These are phyloP conservation scores for Beauveria bassiana DNA, from an alignment of 2,329 filamentous ascomycete species.

Conservation along the genomic window DNA sequence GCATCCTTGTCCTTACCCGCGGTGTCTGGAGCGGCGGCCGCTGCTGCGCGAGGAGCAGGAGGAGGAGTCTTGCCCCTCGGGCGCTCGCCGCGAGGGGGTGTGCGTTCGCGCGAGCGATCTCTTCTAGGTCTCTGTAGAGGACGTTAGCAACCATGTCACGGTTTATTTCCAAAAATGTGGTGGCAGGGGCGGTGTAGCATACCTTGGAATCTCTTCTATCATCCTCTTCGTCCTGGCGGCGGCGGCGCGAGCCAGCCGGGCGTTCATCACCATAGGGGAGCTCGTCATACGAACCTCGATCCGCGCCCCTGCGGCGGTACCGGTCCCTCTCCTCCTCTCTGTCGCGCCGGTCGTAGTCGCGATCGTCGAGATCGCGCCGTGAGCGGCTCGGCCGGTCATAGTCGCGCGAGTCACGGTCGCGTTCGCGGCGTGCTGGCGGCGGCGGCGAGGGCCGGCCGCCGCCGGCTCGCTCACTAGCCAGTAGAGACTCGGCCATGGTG, in stretches of 20 bases:
- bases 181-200: constrained; percentile 18
- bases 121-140: constrained; percentile 46
- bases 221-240: constrained; percentile 71
- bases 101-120: constrained; percentile 53
- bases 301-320: constrained; percentile 73
- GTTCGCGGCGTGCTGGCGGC: constrained; percentile 32
- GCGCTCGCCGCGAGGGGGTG: constrained; percentile 48
- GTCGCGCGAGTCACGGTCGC: constrained; percentile 32
- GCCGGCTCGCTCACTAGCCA: constrained; percentile 27
- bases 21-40: constrained; percentile 16
- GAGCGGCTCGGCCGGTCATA: constrained; percentile 44
- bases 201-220: constrained; percentile 65
- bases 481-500: constrained; percentile 56
- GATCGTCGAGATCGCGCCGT: constrained; percentile 50
- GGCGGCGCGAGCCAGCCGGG: constrained; percentile 59
- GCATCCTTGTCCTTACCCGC: constrained; percentile 24
- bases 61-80: constrained; percentile 51
- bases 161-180: too few species aligned
- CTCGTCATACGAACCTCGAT: constrained; percentile 73
- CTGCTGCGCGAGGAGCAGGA: constrained; percentile 1
- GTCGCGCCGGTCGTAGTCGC: constrained; percentile 74
- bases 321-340: constrained; percentile 87
- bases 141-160: constrained; percentile 20
- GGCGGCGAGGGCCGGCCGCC: constrained; percentile 30
- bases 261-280: constrained; percentile 81